A percentile compares a stretch with the other conserved stretches of the same genome.
Conservation (phyloP, 768 basidiomycete genomes). For the Kwoniella sp. region DNA sequence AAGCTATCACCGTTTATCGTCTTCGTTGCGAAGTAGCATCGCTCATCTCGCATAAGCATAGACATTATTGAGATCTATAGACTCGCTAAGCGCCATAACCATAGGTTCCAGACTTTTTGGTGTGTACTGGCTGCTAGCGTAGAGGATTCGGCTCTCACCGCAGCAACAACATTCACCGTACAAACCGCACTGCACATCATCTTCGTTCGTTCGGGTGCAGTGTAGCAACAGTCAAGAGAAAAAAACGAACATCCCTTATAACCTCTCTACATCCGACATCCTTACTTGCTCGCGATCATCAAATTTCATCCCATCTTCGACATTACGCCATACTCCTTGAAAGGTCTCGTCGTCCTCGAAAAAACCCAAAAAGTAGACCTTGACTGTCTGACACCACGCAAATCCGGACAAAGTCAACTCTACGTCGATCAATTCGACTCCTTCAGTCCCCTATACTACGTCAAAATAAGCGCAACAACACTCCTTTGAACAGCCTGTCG, state of each 20-base stretch:
- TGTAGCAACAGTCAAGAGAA: background rate
- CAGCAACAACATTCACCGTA: constrained; percentile 1
- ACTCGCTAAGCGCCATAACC: background rate
- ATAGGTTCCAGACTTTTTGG: background rate
- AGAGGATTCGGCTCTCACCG: background rate
- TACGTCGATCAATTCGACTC: background rate
- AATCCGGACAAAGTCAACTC: background rate
- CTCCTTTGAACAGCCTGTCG: background rate
- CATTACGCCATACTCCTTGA: background rate
- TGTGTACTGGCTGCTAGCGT: background rate
- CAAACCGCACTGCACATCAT: background rate
- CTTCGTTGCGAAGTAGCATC: background rate
- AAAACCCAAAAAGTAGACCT: background rate
- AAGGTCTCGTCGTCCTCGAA: background rate
- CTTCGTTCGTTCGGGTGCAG: background rate
- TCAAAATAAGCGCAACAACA: background rate
- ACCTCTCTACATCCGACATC: background rate
- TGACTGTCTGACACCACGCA: background rate
- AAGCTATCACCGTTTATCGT: background rate
- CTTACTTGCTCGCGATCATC: background rate
- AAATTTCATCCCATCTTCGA: background rate
- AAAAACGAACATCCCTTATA: background rate
- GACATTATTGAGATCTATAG: background rate
- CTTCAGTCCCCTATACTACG: background rate
- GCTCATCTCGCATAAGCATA: background rate